Percentiles rank a stretch among this genome's conserved stretches.
phyloP scores from a whole-genome alignment of 192 early-diverging fungal species.

The Coemansia sp. region DNA sequence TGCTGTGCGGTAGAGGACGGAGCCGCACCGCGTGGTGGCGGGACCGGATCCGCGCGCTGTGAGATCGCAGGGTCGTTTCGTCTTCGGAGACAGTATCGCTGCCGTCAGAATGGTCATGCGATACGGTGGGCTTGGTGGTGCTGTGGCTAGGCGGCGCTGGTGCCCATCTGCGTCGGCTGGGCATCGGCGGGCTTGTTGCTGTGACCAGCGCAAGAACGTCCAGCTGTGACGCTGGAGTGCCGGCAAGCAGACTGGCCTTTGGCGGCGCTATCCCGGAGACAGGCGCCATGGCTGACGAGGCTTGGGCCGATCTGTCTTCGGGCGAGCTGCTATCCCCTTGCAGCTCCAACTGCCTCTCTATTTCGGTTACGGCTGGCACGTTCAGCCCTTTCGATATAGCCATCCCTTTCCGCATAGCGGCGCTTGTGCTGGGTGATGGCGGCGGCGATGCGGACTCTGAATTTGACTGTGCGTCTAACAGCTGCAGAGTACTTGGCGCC shows the following conservation, averaged over 20 bases:
- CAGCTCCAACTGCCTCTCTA: not conserved
- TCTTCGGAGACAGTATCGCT: conserved; percentile 55
- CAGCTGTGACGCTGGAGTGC: conserved; percentile 47
- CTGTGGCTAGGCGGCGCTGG: conserved; percentile 9
- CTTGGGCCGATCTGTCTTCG: not conserved
- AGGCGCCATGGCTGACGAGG: not conserved
- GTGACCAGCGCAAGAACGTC: conserved; percentile 55
- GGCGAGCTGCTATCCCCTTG: not conserved
- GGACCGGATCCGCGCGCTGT: conserved; percentile 37
- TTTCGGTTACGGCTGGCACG: not conserved
- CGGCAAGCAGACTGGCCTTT: conserved; percentile 8
- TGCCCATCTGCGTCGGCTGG: conserved; percentile 45
- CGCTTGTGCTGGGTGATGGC: conserved; percentile 44
- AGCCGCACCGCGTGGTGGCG: conserved; percentile 31
- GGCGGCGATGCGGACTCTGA: conserved; percentile 33
- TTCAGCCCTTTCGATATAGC: not conserved
- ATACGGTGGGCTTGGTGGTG: conserved; percentile 28
- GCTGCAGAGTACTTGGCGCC: not conserved
- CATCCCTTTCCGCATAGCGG: conserved; percentile 20
- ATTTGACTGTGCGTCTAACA: not conserved
- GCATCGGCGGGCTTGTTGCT: conserved; percentile 57
- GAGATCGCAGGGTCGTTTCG: conserved; percentile 41
- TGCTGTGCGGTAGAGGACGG: conserved; percentile 16
- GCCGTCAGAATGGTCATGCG: conserved; percentile 2
- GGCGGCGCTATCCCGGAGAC: not conserved